phyloP scores from a whole-genome alignment of 2,329 filamentous ascomycete genomes.

The Colletotrichum eremochloae region DNA sequence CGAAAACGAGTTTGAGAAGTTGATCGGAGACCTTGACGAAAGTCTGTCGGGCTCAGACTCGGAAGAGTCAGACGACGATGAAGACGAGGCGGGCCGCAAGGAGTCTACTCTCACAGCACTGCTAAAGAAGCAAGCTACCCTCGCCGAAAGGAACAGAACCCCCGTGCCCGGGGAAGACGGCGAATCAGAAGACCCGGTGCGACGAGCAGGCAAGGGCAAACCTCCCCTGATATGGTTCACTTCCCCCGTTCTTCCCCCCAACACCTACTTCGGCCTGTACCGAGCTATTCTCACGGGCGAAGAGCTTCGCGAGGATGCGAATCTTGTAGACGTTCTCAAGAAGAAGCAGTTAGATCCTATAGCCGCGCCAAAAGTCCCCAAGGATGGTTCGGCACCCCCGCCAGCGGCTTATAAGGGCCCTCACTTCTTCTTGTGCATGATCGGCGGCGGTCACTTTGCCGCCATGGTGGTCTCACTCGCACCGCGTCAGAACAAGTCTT shows the following conservation, averaged over 20 bases:
- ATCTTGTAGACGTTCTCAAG: constrained; percentile 76
- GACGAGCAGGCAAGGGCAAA: constrained; percentile 62
- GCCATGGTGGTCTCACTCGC: constrained; percentile 94
- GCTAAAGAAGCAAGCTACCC: constrained; percentile 84
- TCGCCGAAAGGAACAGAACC: constrained; percentile 64
- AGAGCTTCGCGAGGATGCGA: constrained; percentile 74
- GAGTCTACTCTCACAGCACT: constrained; percentile 81
- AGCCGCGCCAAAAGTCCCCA: constrained; percentile 64
- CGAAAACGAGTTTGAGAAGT: constrained; percentile 87
- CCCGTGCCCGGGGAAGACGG: constrained; percentile 65
- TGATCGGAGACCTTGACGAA: constrained; percentile 89
- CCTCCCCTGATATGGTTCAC: constrained; percentile 88
- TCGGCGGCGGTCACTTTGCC: constrained; percentile 96
- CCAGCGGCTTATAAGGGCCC: constrained; percentile 75
- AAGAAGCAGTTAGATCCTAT: constrained; percentile 82
- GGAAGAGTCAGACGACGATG: constrained; percentile 77
- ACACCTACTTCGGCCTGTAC: constrained; percentile 89
- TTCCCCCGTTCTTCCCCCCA: constrained; percentile 79
- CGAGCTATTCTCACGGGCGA: constrained; percentile 80
- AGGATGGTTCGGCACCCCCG: constrained; percentile 65
- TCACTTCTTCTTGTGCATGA: constrained; percentile 98
- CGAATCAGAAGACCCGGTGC: constrained; percentile 51
- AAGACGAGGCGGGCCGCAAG: constrained; percentile 63
- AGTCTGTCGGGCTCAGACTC: constrained; percentile 90
- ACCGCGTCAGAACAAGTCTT: constrained; percentile 80